Base-by-base conservation (phyloP, 2,329 filamentous ascomycete species). In the Cryphonectria japonica region DNA sequence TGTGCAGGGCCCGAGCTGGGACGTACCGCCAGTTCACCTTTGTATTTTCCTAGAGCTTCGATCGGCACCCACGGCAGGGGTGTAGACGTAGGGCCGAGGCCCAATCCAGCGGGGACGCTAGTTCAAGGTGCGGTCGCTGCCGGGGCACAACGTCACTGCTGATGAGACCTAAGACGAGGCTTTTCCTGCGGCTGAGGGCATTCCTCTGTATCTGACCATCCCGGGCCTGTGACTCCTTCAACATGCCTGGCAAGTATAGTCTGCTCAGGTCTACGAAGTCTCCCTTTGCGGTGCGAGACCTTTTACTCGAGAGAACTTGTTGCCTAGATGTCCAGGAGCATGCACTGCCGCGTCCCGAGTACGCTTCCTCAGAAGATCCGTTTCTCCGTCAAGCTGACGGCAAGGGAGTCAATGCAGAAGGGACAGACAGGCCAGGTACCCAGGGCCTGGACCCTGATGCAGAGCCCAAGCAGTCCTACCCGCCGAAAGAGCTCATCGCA, bases 61-160 rank as follows among this genome's bases (percentile, higher is more conserved):
- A 32, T 43, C 59, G 22, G 29, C 32, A 34, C 29, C 26, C 68
- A 71, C 67, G 67, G 70, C 43, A 64, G 70, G 69, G 67, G 70
- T 50, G 70, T 69, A n/a, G 4, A 26, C 39, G 54, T 59, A 59
- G 54, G 54, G 61, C n/a, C 39, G 37, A 19, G 57, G 62, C 66
- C 69, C 69, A 71, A 65, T 22, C 52, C 50, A 66, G n/a, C 68
- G 66, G 69, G 62, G 66, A 60, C 52, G 59, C 59, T 65, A 71
- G 59, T 52, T 66, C 43, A 46, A 60, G 43, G 57, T 62, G 61
- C 59, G 26, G 54, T 63, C 68, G 65, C 64, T 54, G 63, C 29
- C n/a, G 63, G 63, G 19, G 14, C 50, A 34, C 64, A 57, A 57
- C 64, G 64, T 66, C 64, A 54, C 32, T 37, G 22, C 2, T 57